Evolutionary conservation across 140 eudicot genomes (phyloP).

Genomic region (Bidens hawaiensis): DNA sequence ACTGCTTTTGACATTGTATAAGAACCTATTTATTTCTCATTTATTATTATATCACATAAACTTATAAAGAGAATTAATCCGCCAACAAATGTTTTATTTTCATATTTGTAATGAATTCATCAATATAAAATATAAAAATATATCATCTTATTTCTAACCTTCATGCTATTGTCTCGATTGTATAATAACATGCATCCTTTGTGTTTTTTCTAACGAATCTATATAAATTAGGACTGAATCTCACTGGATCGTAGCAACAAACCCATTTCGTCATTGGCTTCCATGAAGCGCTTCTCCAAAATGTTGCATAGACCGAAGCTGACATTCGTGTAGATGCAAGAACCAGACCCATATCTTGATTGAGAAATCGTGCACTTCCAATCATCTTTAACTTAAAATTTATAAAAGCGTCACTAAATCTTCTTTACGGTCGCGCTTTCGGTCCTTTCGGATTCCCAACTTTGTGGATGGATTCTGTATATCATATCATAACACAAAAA

Average conservation of each 20-base stretch:
- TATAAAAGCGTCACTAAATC: constrained; percentile 23
- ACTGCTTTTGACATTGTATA: constrained; percentile 15
- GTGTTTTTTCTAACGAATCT: background rate
- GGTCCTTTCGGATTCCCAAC: constrained; percentile 23
- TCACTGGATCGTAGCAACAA: constrained; percentile 13
- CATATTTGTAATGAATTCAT: constrained; percentile 25
- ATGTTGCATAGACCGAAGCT: background rate
- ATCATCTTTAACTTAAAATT: constrained; percentile 15
- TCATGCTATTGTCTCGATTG: constrained; percentile 9
- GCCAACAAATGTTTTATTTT: constrained; percentile 23
- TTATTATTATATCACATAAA: no score
- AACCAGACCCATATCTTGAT: constrained; percentile 49
- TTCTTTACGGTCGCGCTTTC: constrained; percentile 30
- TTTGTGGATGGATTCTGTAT: constrained; percentile 42
- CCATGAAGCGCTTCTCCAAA: background rate
- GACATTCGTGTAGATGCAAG: no score
- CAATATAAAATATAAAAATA: background rate
- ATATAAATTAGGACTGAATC: constrained; percentile 11
- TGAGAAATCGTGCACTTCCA: constrained; percentile 41
- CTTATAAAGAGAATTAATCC: no score
- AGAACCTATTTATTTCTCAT: no score
- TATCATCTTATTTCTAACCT: constrained; percentile 45
- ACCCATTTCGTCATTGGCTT: constrained; percentile 9
- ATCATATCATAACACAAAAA: constrained; percentile 14
- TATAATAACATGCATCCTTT: background rate